Evolutionary conservation across 768 basidiomycete species (phyloP), one percentile per base, ranked within the genome.

Genomic region (Dentipellis fragilis): DNA sequence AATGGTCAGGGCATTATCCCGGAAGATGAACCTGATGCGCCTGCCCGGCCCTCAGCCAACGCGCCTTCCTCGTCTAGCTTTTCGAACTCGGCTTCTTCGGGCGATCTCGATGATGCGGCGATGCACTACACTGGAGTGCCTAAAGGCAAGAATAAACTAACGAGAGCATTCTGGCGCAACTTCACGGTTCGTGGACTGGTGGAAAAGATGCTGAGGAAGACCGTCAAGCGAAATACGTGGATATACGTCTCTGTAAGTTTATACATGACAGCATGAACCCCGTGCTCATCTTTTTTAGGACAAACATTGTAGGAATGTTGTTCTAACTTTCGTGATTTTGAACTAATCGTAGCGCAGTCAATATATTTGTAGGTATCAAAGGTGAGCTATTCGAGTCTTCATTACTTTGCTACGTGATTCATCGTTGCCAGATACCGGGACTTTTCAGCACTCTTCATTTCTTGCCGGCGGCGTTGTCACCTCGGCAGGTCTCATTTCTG

Each of bases 341-440:
- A 36, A 10, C n/a, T 29, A 6, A 29, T n/a, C 22, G 12, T 14
- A 11, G 51, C 42, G 1, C 37, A 81, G 80, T 79, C 66, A 83
- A 85, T 59, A 70, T 85, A 12, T 87, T 80, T 65, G 71, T 87
- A 49, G 85, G 83, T 0, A 82, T 87, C 60, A 86, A 87, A 72
- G 72, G 74, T 73, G 60, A 56, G 56, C 53, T 36, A 0, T 23
- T 10, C 10, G 16, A 4, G n/a, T 29, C 29, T 29, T 3, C 29
- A 3, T 6, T 14, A 19, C 22, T 16, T 35, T 36, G 39, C 21
- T 11, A n/a, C 14, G 38, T 59, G 1, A 58, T 19, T 7, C 17
- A 36, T 19, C 51, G 10, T 3, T 14, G 10, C n/a, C 10, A 68
- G 67, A 62, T 38, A 78, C 80, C 10, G 83, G 83, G 6, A 69